A percentile compares a stretch with the other conserved stretches of the same genome.
Conservation (phyloP, 2,329 filamentous ascomycete genomes). For the Septoria petroselini region DNA sequence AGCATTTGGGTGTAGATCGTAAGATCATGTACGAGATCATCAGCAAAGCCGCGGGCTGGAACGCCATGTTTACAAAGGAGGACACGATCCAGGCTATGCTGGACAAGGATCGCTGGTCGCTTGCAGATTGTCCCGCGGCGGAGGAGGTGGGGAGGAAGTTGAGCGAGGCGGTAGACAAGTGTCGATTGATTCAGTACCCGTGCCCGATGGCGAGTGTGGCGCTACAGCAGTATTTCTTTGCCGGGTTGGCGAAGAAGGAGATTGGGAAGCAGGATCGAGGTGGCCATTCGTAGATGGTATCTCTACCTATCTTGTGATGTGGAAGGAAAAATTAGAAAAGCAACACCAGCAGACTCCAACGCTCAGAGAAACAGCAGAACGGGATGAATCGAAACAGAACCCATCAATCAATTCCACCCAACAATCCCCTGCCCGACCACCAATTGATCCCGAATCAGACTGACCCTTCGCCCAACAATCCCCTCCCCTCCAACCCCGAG, state of each 20-base stretch:
- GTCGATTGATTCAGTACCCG: constrained; percentile 34
- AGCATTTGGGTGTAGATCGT: constrained; percentile 46
- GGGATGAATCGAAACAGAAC: not conserved
- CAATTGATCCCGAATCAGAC: constrained; percentile 23
- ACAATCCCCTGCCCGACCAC: constrained; percentile 30
- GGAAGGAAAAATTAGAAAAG: not conserved
- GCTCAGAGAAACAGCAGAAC: no score
- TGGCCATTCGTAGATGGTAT: constrained; percentile 13
- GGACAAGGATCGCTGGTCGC: constrained; percentile 36
- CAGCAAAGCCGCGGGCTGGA: constrained; percentile 48
- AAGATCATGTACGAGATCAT: constrained; percentile 48
- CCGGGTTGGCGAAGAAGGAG: constrained; percentile 26
- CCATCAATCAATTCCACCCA: constrained; percentile 29
- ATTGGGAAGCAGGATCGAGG: constrained; percentile 25
- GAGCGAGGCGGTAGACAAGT: constrained; percentile 44
- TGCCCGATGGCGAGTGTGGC: constrained; percentile 39
- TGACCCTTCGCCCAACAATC: constrained; percentile 30
- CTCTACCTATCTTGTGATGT: not conserved
- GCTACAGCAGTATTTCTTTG: constrained; percentile 38
- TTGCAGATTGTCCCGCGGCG: constrained; percentile 40
- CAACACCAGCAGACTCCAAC: not conserved
- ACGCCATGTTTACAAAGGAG: constrained; percentile 43
- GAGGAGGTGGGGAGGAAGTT: constrained; percentile 41
- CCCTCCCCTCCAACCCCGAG: constrained; percentile 32
- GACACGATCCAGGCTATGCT: constrained; percentile 36